A percentile compares a stretch with the other conserved stretches of the same genome.
Evolutionary conservation across 179 eudicot genomes (phyloP).

Genomic region (Pouteria campechiana): DNA sequence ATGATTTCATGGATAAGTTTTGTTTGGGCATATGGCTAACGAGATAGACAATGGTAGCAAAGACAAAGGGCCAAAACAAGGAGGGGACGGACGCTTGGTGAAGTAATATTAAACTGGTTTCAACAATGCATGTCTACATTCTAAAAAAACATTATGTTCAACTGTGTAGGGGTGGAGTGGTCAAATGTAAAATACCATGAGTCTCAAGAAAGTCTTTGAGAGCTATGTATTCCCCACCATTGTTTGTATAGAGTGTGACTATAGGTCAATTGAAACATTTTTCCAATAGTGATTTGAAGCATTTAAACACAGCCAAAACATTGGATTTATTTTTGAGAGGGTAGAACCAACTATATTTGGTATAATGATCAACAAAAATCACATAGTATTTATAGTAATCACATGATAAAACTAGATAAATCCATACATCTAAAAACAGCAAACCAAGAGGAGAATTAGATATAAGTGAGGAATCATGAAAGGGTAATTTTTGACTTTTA

Average conservation of each 20-base stretch:
- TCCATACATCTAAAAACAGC: not conserved
- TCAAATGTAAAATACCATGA: not conserved
- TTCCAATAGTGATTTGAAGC: not conserved
- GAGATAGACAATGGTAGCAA: too few species aligned
- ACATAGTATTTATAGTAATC: not conserved
- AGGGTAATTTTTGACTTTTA: too few species aligned
- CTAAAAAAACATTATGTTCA: not conserved
- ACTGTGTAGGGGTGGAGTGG: not conserved
- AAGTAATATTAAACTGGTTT: too few species aligned
- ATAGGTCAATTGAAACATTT: not conserved
- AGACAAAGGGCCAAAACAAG: not conserved
- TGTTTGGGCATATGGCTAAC: too few species aligned
- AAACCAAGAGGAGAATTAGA: not conserved
- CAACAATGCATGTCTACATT: too few species aligned
- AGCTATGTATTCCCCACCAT: too few species aligned
- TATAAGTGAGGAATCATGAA: not conserved
- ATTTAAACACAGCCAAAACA: not conserved
- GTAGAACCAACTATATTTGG: not conserved
- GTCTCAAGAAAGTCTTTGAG: too few species aligned
- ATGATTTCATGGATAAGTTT: too few species aligned
- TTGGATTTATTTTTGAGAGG: not conserved
- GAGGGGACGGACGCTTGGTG: not conserved
- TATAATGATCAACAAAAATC: not conserved
- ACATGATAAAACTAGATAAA: too few species aligned
- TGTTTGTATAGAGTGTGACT: not conserved